These are phyloP conservation scores for Fusarium citri DNA, from an alignment of 2,329 filamentous ascomycete species.

Conservation along the genomic window DNA sequence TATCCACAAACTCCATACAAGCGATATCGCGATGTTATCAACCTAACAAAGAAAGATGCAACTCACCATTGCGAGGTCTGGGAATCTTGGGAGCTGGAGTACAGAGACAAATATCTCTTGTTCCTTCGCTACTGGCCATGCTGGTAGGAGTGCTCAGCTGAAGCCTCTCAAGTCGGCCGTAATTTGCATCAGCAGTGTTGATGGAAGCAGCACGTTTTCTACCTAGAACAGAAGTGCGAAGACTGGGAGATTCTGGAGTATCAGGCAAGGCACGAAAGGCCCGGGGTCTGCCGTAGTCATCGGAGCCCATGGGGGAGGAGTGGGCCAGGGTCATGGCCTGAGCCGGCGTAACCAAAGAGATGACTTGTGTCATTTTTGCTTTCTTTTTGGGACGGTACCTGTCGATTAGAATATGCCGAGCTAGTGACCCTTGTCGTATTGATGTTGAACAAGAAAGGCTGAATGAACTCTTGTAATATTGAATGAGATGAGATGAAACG, in stretches of 20 bases:
- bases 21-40: neutral
- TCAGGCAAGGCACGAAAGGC: constrained; percentile 36
- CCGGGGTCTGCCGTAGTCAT: constrained; percentile 38
- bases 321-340: constrained; percentile 44
- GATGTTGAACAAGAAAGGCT: constrained; percentile 15
- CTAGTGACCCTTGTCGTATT: constrained; percentile 22
- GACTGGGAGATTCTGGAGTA: constrained; percentile 44
- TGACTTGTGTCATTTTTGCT: constrained; percentile 47
- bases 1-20: constrained; percentile 15
- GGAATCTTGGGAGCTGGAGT: constrained; percentile 68
- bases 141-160: constrained; percentile 46
- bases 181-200: constrained; percentile 58
- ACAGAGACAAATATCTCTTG: constrained; percentile 66
- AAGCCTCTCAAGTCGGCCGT: constrained; percentile 48
- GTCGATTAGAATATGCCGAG: neutral
- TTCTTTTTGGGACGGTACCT: constrained; percentile 24
- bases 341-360: constrained; percentile 44
- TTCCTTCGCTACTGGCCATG: constrained; percentile 48
- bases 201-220: constrained; percentile 61
- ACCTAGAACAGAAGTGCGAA: constrained; percentile 40
- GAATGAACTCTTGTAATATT: neutral
- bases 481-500: constrained; percentile 4
- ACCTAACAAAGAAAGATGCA: constrained; percentile 32
- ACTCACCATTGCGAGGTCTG: constrained; percentile 69
- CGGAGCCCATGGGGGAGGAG: constrained; percentile 42